A percentile compares a stretch with the other conserved stretches of the same genome.
Evolutionary conservation across 2,329 filamentous ascomycete species (phyloP).

Genomic region (Calonectria naviculata): DNA sequence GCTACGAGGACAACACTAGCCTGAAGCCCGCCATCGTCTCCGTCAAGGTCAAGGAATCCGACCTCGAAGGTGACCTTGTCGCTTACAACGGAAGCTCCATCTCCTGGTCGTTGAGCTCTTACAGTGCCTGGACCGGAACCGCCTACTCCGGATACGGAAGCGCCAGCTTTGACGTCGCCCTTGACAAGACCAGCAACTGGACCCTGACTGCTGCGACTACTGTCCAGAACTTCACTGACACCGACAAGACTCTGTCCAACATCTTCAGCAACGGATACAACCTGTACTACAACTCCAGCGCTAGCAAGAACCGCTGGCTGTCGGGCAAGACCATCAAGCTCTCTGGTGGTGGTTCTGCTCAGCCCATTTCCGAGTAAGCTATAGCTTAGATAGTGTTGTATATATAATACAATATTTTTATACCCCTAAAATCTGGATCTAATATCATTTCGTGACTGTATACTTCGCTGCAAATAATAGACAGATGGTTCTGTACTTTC

Average conservation of each 20-base stretch:
- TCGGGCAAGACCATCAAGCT: conserved; percentile 6
- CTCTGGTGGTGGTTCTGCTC: conserved; percentile 10
- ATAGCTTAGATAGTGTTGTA: not conserved
- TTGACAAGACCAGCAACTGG: conserved; percentile 15
- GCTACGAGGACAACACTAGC: conserved; percentile 18
- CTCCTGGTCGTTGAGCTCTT: conserved; percentile 7
- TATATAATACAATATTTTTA: not conserved
- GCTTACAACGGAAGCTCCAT: conserved; percentile 22
- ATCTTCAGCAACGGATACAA: conserved; percentile 13
- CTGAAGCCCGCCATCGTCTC: conserved; percentile 10
- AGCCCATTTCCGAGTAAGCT: conserved; percentile 14
- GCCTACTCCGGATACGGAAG: conserved; percentile 19
- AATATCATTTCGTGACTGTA: not conserved
- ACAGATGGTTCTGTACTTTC: no score
- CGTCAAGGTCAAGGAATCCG: conserved; percentile 14
- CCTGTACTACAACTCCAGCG: conserved; percentile 20
- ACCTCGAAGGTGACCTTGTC: conserved; percentile 7
- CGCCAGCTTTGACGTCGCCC: conserved; percentile 7
- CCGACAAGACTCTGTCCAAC: conserved; percentile 18
- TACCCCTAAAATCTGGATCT: not conserved
- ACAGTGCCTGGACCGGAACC: conserved; percentile 11
- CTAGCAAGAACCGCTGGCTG: conserved; percentile 20
- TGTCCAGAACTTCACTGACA: conserved; percentile 18
- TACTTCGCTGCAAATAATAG: not conserved
- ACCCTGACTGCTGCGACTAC: conserved; percentile 14